Base-by-base conservation (phyloP, 306 rosid species). In the Glycine tomentella region DNA sequence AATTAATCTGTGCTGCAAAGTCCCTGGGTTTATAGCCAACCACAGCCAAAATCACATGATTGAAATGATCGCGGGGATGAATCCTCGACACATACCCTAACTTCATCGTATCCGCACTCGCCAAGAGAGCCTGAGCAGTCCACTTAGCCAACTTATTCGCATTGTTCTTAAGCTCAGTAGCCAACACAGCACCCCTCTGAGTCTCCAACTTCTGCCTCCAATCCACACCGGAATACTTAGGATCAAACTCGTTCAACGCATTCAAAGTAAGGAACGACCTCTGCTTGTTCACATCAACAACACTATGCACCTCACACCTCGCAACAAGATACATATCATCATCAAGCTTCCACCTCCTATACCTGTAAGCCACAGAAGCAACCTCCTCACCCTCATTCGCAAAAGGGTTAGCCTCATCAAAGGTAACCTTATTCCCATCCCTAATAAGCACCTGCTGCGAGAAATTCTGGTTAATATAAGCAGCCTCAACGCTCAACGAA, bases 191-290 rank as follows among this genome's bases (percentile, higher is more conserved):
- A 74, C 97, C 97, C 83, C 99, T 87, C 45, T 95, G 99, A 2
- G 97, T 95, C 93, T 95, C 99, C 84, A 95, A 82, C 84, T 95
- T 93, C 94, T 91, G 99, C 72, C 99, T 88, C 97, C 99, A 95
- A 69, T 95, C 97, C 1, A 92, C 91, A 12, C 97, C 97, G 0
- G 99, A 95, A 83, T 95, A 95, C 74, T 95, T 95, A 7, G 95
- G 87, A 85, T 95, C 99, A 72, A 95, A 95, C 70, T 93, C 97
- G 75, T 93, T 95, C 15, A 95, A 84, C 0, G 97, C 99, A 87
- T 95, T 95, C 88, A 95, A 75, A 7, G 97, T 95, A 74, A 95
- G 88, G 87, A 91, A 95, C 0, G 99, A 95, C 90, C 90, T 88
- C 76, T 93, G 97, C 70, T 91, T 93, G 67, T 93, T 93, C 40